These are phyloP conservation scores for Ogataea minuta DNA, from an alignment of 805 yeast genomes.

Conservation along the genomic window DNA sequence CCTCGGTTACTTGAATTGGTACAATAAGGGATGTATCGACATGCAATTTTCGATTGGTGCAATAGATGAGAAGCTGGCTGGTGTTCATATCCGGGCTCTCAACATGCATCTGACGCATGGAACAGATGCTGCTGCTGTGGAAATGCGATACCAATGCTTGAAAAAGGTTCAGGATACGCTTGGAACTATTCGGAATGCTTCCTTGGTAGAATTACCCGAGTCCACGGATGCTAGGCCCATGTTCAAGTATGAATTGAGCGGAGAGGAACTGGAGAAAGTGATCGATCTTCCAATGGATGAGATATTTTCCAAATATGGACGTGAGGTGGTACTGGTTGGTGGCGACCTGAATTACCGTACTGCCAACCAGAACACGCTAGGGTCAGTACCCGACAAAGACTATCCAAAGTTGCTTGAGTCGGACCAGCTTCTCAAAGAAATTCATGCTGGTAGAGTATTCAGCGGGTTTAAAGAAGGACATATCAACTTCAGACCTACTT, in stretches of 20 bases:
- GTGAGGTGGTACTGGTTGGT: constrained; percentile 36
- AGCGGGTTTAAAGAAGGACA: constrained; percentile 46
- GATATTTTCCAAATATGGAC: constrained; percentile 12
- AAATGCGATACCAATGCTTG: constrained; percentile 16
- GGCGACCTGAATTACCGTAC: constrained; percentile 60
- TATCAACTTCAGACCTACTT: constrained; percentile 54
- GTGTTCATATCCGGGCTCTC: constrained; percentile 36
- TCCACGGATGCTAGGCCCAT: background rate
- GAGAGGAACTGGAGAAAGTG: constrained; percentile 17
- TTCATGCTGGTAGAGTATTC: constrained; percentile 35
- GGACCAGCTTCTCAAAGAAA: constrained; percentile 36
- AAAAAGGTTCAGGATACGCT: constrained; percentile 17
- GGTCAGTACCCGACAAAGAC: constrained; percentile 22
- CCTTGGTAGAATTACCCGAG: constrained; percentile 14
- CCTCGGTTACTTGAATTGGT: constrained; percentile 59
- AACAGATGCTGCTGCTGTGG: constrained; percentile 22
- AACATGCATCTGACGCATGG: constrained; percentile 60
- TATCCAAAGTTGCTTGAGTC: constrained; percentile 20
- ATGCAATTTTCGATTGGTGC: constrained; percentile 42
- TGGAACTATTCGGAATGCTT: constrained; percentile 14
- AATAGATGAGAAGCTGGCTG: constrained; percentile 34
- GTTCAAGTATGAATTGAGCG: constrained; percentile 14
- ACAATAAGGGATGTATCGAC: constrained; percentile 59
- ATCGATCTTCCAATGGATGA: constrained; percentile 13
- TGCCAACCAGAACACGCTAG: constrained; percentile 12